Evolutionary conservation across 441 rosid species (phyloP).

Genomic region (Eutrema salsugineum): DNA sequence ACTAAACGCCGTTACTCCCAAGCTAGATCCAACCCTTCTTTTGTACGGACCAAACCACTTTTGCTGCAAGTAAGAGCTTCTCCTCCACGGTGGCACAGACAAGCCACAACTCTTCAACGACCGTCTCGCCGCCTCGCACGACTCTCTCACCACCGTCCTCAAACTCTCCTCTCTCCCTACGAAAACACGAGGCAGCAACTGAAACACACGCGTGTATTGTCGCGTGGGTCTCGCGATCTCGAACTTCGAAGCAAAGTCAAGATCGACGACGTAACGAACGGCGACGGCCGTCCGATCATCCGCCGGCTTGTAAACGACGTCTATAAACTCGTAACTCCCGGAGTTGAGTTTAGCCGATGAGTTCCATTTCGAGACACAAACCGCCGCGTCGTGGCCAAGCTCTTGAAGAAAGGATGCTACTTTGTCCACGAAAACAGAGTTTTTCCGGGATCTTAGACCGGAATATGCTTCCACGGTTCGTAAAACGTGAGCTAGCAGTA

Average conservation of each 20-base stretch:
- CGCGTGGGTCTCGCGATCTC: conserved; percentile 78
- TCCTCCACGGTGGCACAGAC: conserved; percentile 84
- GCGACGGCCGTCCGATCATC: background rate
- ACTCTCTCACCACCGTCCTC: conserved; percentile 49
- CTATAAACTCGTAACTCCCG: conserved; percentile 81
- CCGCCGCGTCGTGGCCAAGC: conserved; percentile 69
- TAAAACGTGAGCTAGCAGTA: conserved; percentile 39
- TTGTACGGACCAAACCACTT: conserved; percentile 76
- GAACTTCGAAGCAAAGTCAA: conserved; percentile 66
- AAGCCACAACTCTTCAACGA: conserved; percentile 61
- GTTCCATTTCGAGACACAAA: conserved; percentile 72
- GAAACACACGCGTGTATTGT: conserved; percentile 42
- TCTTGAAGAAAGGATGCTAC: conserved; percentile 55
- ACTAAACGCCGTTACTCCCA: background rate
- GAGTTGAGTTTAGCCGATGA: conserved; percentile 49
- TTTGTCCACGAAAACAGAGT: conserved; percentile 40
- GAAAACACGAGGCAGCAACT: conserved; percentile 48
- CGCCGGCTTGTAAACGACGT: conserved; percentile 36
- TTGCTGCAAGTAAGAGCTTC: conserved; percentile 63
- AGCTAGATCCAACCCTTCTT: conserved; percentile 37
- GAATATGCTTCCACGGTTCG: conserved; percentile 47
- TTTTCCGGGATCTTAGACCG: conserved; percentile 24
- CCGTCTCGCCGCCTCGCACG: conserved; percentile 46
- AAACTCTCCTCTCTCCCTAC: conserved; percentile 54
- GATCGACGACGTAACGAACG: conserved; percentile 56